Conservation (phyloP, 192 early-diverging fungal genomes). For the Coemansia sp. region DNA sequence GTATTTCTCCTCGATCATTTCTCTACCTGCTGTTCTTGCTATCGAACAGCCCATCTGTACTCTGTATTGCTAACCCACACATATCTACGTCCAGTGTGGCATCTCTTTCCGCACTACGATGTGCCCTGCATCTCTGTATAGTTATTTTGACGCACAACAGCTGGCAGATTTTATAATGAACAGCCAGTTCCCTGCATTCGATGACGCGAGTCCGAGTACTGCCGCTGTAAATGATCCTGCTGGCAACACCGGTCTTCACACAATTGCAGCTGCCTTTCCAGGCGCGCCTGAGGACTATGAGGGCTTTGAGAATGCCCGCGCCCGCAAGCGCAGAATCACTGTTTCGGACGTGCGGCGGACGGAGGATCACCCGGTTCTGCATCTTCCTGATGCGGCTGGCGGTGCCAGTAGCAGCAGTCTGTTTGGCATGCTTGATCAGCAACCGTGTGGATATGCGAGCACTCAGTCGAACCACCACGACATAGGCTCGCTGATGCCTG, state of each 20-base stretch:
- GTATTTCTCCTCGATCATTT: conserved; percentile 7
- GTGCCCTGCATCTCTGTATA: conserved; percentile 48
- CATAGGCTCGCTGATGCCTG: conserved; percentile 5
- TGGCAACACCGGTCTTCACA: conserved; percentile 21
- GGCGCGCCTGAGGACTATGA: conserved; percentile 42
- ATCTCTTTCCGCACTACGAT: conserved; percentile 10
- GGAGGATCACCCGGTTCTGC: conserved; percentile 18
- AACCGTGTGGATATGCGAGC: conserved; percentile 11
- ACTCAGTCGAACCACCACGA: neutral
- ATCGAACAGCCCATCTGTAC: neutral
- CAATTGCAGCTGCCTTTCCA: conserved; percentile 22
- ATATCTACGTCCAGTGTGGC: neutral
- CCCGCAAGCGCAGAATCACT: conserved; percentile 50
- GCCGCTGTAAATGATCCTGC: conserved; percentile 21
- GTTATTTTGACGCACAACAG: conserved; percentile 54
- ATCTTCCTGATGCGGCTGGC: conserved; percentile 16
- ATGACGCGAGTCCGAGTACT: conserved; percentile 27
- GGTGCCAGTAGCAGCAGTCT: conserved; percentile 24
- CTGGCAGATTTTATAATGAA: conserved; percentile 55
- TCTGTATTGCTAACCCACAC: conserved; percentile 7
- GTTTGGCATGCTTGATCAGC: conserved; percentile 45
- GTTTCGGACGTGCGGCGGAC: conserved; percentile 43
- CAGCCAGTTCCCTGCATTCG: conserved; percentile 48
- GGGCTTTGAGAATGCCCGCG: conserved; percentile 46
- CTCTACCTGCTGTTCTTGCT: neutral